Percentiles rank a stretch among this genome's conserved stretches.
Conservation (phyloP, 2,329 filamentous ascomycete species). For the Cercospora beticola region DNA sequence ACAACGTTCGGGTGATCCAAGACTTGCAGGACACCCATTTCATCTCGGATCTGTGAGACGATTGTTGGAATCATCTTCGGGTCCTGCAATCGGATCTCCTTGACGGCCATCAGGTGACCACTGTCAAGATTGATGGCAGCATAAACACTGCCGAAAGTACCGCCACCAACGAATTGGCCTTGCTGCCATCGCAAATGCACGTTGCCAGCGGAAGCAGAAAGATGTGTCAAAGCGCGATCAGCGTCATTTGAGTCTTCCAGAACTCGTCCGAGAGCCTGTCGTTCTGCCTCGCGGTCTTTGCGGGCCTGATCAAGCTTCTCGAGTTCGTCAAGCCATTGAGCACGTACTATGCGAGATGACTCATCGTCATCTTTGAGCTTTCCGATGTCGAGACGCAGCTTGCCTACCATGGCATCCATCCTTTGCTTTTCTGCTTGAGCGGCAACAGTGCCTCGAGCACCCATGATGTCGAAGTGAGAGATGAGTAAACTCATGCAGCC, state of each 20-base stretch:
- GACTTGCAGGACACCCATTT: conserved; percentile 94
- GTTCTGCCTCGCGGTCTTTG: conserved; percentile 76
- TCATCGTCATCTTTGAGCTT: conserved; percentile 77
- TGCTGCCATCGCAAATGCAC: conserved; percentile 97
- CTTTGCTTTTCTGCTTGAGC: conserved; percentile 91
- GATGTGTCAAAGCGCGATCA: conserved; percentile 87
- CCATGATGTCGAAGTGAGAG: conserved; percentile 99
- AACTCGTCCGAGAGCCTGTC: conserved; percentile 84
- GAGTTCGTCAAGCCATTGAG: conserved; percentile 72
- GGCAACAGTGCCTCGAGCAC: conserved; percentile 85
- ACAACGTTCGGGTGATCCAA: conserved; percentile 97
- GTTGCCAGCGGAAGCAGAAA: conserved; percentile 92
- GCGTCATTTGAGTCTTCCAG: conserved; percentile 94
- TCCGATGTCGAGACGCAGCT: conserved; percentile 75
- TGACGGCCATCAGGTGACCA: conserved; percentile 95
- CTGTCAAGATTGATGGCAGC: conserved; percentile 96
- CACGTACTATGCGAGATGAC: conserved; percentile 70
- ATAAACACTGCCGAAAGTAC: conserved; percentile 96
- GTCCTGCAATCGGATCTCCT: conserved; percentile 95
- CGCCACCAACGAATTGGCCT: conserved; percentile 95
- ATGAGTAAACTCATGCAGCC: conserved; percentile 97
- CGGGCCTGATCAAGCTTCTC: conserved; percentile 74
- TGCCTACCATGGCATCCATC: conserved; percentile 74
- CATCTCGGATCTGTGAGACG: conserved; percentile 89
- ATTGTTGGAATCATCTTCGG: conserved; percentile 94